Evolutionary conservation across 1,139 yeast genomes (phyloP).

Genomic region (Geotrichum reessii): DNA sequence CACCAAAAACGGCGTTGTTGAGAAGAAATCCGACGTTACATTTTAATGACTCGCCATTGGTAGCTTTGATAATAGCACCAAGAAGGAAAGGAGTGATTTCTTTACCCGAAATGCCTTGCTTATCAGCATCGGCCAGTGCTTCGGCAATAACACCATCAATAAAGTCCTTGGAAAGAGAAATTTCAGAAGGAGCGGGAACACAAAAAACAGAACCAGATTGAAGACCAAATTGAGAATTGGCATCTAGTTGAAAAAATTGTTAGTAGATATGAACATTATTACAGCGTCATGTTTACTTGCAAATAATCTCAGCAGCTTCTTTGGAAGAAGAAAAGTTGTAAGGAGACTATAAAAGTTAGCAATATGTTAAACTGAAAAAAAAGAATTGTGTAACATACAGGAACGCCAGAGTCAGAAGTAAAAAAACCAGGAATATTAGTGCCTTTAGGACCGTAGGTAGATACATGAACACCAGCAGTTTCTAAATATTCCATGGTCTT

Average conservation of each 20-base stretch:
- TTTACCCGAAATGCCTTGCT: conserved; percentile 57
- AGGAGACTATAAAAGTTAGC: conserved; percentile 45
- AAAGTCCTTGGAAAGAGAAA: conserved; percentile 51
- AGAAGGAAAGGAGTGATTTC: conserved; percentile 74
- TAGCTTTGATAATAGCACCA: conserved; percentile 55
- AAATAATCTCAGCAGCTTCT: conserved; percentile 60
- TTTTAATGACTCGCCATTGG: conserved; percentile 63
- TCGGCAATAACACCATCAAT: conserved; percentile 52
- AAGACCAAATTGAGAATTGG: conserved; percentile 48
- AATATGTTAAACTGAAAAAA: neutral
- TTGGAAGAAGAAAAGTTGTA: conserved; percentile 49
- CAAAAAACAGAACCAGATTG: conserved; percentile 71
- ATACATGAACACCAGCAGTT: conserved; percentile 69
- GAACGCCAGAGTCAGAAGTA: conserved; percentile 66
- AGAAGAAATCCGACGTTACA: conserved; percentile 72
- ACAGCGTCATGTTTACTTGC: conserved; percentile 29
- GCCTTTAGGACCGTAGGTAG: conserved; percentile 43
- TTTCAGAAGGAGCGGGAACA: conserved; percentile 68
- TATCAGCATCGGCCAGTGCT: conserved; percentile 56
- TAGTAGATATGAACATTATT: conserved; percentile 14
- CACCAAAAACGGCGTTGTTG: conserved; percentile 67
- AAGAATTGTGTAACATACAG: conserved; percentile 11
- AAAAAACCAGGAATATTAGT: conserved; percentile 81
- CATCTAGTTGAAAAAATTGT: conserved; percentile 28
- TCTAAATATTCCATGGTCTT: conserved; percentile 81